A percentile compares a stretch with the other conserved stretches of the same genome.
phyloP scores from a whole-genome alignment of 2,329 filamentous ascomycete species.

The Monilinia laxa region DNA sequence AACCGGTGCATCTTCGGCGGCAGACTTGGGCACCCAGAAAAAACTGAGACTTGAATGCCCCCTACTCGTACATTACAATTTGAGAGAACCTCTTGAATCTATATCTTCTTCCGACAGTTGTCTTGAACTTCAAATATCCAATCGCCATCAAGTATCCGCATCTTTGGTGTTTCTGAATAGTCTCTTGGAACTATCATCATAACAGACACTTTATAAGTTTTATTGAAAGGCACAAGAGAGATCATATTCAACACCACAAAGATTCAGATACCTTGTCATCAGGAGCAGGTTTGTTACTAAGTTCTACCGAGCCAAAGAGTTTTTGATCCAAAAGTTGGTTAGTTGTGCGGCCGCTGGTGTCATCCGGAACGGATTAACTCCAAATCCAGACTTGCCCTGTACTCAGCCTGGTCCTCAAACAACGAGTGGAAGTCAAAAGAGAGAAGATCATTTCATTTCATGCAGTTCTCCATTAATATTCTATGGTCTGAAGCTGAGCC shows the following conservation, averaged over 20 bases:
- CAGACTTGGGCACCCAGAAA: background rate
- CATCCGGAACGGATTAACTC: background rate
- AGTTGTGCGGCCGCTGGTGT: background rate
- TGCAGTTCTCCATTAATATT: constrained; percentile 3
- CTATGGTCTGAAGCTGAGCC: background rate
- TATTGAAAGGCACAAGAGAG: background rate
- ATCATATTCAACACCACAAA: background rate
- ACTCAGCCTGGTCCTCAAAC: constrained; percentile 12
- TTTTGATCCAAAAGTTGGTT: background rate
- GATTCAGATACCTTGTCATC: background rate
- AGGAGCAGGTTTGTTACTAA: background rate
- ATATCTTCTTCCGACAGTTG: background rate
- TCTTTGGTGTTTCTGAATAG: constrained; percentile 10
- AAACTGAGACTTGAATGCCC: constrained; percentile 5
- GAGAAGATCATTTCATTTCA: background rate
- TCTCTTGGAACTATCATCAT: constrained; percentile 1
- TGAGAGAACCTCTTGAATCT: background rate
- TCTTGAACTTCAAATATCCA: background rate
- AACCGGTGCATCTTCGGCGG: background rate
- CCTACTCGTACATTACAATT: constrained; percentile 2
- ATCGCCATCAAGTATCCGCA: background rate
- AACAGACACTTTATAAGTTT: constrained; percentile 1
- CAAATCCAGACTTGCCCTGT: background rate
- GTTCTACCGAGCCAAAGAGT: background rate
- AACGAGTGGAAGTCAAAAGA: background rate